A percentile compares a stretch with the other conserved stretches of the same genome.
Conservation (phyloP, 1,284 basidiomycete species). For the Malassezia brasiliensis region DNA sequence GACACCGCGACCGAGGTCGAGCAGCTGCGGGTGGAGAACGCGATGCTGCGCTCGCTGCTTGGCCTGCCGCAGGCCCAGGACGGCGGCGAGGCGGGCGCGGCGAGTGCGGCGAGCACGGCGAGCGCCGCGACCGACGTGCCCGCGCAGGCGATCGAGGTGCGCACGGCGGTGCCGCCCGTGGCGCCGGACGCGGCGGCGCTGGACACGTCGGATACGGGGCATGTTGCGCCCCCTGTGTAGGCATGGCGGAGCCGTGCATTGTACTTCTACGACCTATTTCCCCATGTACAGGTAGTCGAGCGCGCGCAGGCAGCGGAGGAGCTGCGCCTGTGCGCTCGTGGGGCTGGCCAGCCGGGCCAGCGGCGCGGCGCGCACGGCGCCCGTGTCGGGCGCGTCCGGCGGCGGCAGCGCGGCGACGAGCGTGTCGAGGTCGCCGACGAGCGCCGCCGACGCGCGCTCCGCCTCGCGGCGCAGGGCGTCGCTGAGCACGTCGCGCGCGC, state of each 20-base stretch:
- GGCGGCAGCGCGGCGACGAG: slow-evolving; percentile 34
- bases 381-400: slow-evolving; percentile 19
- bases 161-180: neutral
- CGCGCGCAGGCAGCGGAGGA: slow-evolving; percentile 42
- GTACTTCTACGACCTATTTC: slow-evolving; percentile 12
- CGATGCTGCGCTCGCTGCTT: slow-evolving; percentile 36
- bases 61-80: slow-evolving; percentile 1
- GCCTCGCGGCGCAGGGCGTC: slow-evolving; percentile 35
- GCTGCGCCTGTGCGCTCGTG: slow-evolving; percentile 38
- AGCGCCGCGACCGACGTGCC: neutral
- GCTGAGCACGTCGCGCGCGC: slow-evolving; percentile 35
- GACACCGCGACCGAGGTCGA: slow-evolving; percentile 37
- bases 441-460: slow-evolving; percentile 24
- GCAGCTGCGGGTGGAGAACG: slow-evolving; percentile 37
- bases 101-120: neutral
- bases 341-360: slow-evolving; percentile 40
- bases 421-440: slow-evolving; percentile 33
- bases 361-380: slow-evolving; percentile 28
- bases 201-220: too few relatives aligned
- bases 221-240: too few relatives aligned
- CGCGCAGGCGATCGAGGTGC: neutral
- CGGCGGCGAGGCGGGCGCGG: neutral
- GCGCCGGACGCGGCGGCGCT: slow-evolving; percentile 1
- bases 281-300: slow-evolving; percentile 34
- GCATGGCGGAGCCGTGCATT: neutral